Evolutionary conservation across 1,284 basidiomycete genomes (phyloP).

Genomic region (Puccinia brachypodii): DNA sequence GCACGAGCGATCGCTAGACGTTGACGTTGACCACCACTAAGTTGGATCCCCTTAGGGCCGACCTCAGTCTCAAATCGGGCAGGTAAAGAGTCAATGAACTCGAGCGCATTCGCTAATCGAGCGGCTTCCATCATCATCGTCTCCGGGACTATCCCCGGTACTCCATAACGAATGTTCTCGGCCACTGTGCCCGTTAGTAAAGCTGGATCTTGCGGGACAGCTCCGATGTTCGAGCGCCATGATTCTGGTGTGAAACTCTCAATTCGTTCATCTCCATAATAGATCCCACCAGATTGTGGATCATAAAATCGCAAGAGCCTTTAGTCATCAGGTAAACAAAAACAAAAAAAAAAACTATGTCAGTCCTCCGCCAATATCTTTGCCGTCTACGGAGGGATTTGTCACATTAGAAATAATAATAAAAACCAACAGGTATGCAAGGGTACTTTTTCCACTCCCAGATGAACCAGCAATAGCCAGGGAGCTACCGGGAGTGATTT

Average conservation of each 20-base stretch:
- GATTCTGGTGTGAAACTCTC: conserved; percentile 75
- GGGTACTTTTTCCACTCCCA: conserved; percentile 57
- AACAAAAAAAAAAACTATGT: conserved; percentile 52
- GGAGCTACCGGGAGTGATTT: conserved; percentile 76
- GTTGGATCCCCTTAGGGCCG: conserved; percentile 57
- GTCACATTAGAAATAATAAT: conserved; percentile 18
- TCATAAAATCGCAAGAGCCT: conserved; percentile 91
- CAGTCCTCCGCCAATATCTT: conserved; percentile 4
- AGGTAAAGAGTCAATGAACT: conserved; percentile 90
- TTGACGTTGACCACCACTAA: conserved; percentile 61
- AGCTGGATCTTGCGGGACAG: conserved; percentile 70
- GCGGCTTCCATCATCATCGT: conserved; percentile 85
- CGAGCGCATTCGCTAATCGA: conserved; percentile 79
- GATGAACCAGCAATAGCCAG: conserved; percentile 70
- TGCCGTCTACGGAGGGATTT: neutral
- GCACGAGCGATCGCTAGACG: conserved; percentile 62
- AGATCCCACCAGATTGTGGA: conserved; percentile 69
- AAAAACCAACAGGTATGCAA: conserved; percentile 64
- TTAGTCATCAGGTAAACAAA: conserved; percentile 72
- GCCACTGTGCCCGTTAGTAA: conserved; percentile 75
- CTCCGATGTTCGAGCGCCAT: conserved; percentile 81
- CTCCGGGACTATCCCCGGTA: conserved; percentile 66
- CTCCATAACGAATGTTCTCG: conserved; percentile 89
- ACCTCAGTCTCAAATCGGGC: conserved; percentile 73
- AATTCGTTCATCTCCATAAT: conserved; percentile 66